Percentiles rank a stretch among this genome's conserved stretches.
phyloP scores from a whole-genome alignment of 306 rosid species.

The Cajanus cajan region DNA sequence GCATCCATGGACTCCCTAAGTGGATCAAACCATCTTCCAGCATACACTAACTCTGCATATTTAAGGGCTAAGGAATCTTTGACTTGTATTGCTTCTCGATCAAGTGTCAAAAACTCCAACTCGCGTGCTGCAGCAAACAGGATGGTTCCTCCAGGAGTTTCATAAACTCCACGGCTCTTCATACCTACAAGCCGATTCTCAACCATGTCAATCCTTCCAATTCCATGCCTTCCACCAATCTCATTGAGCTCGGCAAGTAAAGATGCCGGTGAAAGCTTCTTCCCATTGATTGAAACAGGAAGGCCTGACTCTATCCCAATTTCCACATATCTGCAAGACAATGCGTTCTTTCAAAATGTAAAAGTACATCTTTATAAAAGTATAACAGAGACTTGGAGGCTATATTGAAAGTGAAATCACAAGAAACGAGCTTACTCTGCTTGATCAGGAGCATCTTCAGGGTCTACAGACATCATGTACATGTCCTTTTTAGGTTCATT shows the following conservation, averaged over 20 bases:
- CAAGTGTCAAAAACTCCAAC: constrained; percentile 76
- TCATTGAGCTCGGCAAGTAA: constrained; percentile 72
- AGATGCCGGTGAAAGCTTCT: constrained; percentile 72
- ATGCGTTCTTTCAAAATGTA: not conserved
- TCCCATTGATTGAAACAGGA: constrained; percentile 77
- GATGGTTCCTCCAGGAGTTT: constrained; percentile 96
- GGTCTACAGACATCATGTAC: constrained; percentile 88
- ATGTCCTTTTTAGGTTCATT: constrained; percentile 87
- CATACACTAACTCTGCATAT: constrained; percentile 89
- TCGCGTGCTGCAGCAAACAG: constrained; percentile 76
- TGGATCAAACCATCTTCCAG: constrained; percentile 95
- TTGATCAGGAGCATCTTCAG: constrained; percentile 81
- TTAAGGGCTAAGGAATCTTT: constrained; percentile 77
- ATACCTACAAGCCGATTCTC: constrained; percentile 92
- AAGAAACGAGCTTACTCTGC: constrained; percentile 60
- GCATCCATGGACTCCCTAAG: constrained; percentile 85
- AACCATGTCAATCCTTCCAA: constrained; percentile 90
- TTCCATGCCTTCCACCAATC: constrained; percentile 87
- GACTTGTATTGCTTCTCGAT: constrained; percentile 66
- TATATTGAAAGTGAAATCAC: not conserved
- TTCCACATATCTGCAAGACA: constrained; percentile 64
- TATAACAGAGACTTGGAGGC: not conserved
- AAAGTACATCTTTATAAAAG: not conserved
- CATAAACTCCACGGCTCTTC: constrained; percentile 94
- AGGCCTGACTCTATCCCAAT: constrained; percentile 70